Evolutionary conservation across 305 asterid species (phyloP).

Genomic region (Rubia peregrina): DNA sequence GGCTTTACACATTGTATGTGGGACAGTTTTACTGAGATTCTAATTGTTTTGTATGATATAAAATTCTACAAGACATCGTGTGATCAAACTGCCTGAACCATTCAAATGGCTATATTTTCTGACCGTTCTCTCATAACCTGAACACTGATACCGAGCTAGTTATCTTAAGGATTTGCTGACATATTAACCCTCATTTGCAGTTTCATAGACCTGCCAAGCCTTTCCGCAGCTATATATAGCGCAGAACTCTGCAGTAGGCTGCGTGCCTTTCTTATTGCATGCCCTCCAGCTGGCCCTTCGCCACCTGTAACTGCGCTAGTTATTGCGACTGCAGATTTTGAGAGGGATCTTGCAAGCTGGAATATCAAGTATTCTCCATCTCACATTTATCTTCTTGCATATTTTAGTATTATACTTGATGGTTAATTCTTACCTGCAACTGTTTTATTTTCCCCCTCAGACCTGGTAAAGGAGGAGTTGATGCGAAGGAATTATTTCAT

Average conservation of each 20-base stretch:
- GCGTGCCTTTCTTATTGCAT: slow-evolving; percentile 49
- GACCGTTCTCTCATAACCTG: not conserved
- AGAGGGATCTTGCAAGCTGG: slow-evolving; percentile 49
- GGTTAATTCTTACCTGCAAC: not conserved
- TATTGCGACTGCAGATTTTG: slow-evolving; percentile 49
- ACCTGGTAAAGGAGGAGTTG: slow-evolving; percentile 49
- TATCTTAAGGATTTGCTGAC: not conserved
- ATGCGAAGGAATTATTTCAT: slow-evolving; percentile 51
- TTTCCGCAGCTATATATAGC: slow-evolving; percentile 46
- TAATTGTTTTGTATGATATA: not conserved
- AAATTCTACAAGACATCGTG: not conserved
- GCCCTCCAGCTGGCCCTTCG: slow-evolving; percentile 49
- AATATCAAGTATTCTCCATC: slow-evolving; percentile 34
- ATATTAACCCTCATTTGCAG: slow-evolving; percentile 22
- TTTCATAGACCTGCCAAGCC: slow-evolving; percentile 44
- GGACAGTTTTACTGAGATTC: not conserved
- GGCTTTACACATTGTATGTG: not conserved
- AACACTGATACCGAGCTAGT: not conserved
- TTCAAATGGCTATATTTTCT: not conserved
- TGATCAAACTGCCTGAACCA: not conserved
- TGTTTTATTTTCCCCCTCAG: slow-evolving; percentile 18
- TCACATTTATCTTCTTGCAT: slow-evolving; percentile 4
- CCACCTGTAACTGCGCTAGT: slow-evolving; percentile 45
- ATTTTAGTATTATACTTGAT: not conserved
- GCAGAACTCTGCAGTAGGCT: slow-evolving; percentile 45